A percentile compares a stretch with the other conserved stretches of the same genome.
These are phyloP conservation scores for Plasmodium berghei DNA, from an alignment of 169 alveolate genomes.

Conservation along the genomic window DNA sequence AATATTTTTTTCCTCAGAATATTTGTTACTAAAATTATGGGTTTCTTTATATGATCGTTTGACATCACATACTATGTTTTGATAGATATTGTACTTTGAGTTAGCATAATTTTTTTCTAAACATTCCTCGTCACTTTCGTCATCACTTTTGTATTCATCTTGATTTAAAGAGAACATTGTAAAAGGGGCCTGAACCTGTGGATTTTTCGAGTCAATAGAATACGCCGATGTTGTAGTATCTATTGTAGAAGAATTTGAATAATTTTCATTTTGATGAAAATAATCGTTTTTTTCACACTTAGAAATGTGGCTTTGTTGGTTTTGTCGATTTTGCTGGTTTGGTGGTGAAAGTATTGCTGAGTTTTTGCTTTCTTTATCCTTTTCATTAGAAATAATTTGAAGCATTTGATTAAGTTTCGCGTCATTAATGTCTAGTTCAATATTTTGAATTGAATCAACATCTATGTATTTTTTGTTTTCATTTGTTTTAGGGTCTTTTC, in stretches of 20 bases:
- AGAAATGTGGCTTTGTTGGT: background rate
- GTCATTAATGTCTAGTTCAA: conserved; percentile 17
- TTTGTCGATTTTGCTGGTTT: too few species aligned
- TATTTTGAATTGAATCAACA: conserved; percentile 9
- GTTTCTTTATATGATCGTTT: too few species aligned
- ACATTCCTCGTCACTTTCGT: background rate
- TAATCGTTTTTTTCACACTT: conserved; percentile 2
- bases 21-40: background rate
- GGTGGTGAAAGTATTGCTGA: too few species aligned
- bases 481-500: conserved; percentile 5
- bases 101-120: too few species aligned
- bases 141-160: conserved; percentile 8
- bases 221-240: background rate
- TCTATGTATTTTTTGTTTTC: conserved; percentile 32
- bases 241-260: background rate
- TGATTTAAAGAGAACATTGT: conserved; percentile 45
- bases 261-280: background rate
- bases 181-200: conserved; percentile 52
- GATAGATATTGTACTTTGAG: too few species aligned
- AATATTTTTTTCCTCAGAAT: background rate
- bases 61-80: too few species aligned
- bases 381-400: background rate
- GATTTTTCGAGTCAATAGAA: background rate
- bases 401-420: conserved; percentile 1
- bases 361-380: too few species aligned